Evolutionary conservation across 106 monocot species (phyloP).

Genomic region (Allium sativum): DNA sequence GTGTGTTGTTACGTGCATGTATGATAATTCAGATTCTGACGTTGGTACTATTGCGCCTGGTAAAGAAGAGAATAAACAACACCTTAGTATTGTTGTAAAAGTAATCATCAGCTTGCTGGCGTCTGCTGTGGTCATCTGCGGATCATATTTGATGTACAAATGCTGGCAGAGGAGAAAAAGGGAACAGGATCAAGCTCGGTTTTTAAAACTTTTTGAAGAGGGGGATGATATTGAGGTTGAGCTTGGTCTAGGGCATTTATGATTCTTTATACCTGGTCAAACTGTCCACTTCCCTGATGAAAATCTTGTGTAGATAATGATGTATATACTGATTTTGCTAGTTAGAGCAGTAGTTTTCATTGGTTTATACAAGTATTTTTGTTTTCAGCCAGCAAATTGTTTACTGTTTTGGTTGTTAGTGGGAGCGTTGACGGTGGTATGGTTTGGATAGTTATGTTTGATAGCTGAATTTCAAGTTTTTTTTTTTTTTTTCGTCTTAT

Average conservation of each 20-base stretch:
- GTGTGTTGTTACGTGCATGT: too few relatives aligned
- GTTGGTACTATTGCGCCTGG: neutral
- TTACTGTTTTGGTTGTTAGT: too few relatives aligned
- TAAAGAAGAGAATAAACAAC: constrained; percentile 9
- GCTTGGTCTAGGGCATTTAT: constrained; percentile 29
- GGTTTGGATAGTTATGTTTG: too few relatives aligned
- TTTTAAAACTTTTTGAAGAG: constrained; percentile 71
- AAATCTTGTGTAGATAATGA: neutral
- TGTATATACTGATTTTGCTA: neutral
- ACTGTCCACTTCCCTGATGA: neutral
- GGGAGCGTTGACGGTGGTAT: too few relatives aligned
- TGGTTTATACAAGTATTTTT: too few relatives aligned
- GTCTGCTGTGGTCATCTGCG: constrained; percentile 22
- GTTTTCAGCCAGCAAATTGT: too few relatives aligned
- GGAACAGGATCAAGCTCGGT: constrained; percentile 64
- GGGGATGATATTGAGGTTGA: constrained; percentile 68
- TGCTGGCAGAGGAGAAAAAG: constrained; percentile 77
- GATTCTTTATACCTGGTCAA: neutral
- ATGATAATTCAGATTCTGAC: neutral
- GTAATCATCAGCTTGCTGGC: constrained; percentile 24
- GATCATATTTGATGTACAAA: constrained; percentile 18
- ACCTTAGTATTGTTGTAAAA: constrained; percentile 19
- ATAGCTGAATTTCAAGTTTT: too few relatives aligned
- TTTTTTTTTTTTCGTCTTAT: too few relatives aligned
- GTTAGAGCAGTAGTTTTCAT: too few relatives aligned